Evolutionary conservation across 495 filamentous ascomycete species (phyloP).

Genomic region (Schizothecium vesticola): DNA sequence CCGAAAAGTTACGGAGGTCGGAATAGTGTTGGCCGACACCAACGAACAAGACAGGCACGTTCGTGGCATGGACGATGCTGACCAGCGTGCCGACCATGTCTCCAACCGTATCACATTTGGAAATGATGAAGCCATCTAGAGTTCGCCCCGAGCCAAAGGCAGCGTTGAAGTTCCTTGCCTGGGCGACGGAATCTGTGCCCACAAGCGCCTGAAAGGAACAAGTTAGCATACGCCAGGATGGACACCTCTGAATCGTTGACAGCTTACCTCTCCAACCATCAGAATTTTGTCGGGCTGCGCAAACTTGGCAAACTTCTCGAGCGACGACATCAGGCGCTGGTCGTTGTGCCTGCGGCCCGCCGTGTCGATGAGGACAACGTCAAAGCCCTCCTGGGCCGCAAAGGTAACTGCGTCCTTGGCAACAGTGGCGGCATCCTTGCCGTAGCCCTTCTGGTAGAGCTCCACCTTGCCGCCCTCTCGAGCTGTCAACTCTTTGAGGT

Average conservation of each 20-base stretch:
- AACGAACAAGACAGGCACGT: conserved; percentile 89
- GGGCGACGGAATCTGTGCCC: conserved; percentile 87
- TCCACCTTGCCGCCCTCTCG: conserved; percentile 82
- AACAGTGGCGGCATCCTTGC: conserved; percentile 92
- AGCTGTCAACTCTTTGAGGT: conserved; percentile 75
- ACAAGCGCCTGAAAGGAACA: conserved; percentile 61
- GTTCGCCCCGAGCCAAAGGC: conserved; percentile 77
- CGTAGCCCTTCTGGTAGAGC: conserved; percentile 93
- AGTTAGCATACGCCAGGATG: conserved; percentile 13
- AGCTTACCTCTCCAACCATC: conserved; percentile 84
- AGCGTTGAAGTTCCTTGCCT: conserved; percentile 91
- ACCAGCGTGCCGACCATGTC: conserved; percentile 98
- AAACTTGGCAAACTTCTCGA: conserved; percentile 96
- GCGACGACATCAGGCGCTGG: conserved; percentile 82
- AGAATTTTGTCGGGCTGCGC: conserved; percentile 95
- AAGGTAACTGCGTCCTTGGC: conserved; percentile 87
- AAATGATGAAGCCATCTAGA: conserved; percentile 94
- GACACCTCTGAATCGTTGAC: background rate
- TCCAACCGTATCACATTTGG: conserved; percentile 96
- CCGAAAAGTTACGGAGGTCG: conserved; percentile 87
- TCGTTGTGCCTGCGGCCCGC: conserved; percentile 95
- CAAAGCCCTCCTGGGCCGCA: conserved; percentile 67
- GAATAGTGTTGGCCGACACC: conserved; percentile 97
- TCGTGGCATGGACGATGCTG: conserved; percentile 95
- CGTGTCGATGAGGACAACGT: conserved; percentile 96